phyloP scores from a whole-genome alignment of 139 green algal genomes.

The Chlamydomonas schloesseri region DNA sequence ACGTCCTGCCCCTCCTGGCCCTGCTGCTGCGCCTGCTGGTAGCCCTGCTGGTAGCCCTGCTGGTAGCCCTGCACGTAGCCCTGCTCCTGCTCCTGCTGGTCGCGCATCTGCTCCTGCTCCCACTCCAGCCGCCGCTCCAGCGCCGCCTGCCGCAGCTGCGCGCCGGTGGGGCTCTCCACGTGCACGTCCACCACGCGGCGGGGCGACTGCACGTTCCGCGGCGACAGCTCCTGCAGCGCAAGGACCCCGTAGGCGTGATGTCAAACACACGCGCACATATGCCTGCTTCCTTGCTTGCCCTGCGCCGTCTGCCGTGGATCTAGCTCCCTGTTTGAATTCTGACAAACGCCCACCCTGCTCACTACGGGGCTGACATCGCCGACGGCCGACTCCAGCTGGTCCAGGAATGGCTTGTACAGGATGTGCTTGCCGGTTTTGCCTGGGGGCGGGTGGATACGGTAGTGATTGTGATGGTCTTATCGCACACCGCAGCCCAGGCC shows the following conservation, averaged over 20 bases:
- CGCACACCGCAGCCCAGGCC: no score
- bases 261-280: no score
- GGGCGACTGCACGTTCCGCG: background rate
- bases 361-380: background rate
- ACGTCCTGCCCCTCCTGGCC: background rate
- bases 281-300: no score
- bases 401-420: constrained; percentile 56
- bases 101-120: background rate
- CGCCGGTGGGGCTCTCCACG: constrained; percentile 5
- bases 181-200: constrained; percentile 21
- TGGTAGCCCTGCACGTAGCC: background rate
- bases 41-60: constrained; percentile 9
- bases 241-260: no score
- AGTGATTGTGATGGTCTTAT: no score
- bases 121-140: background rate
- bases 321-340: no score
- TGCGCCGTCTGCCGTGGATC: no score
- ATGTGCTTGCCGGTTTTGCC: constrained; percentile 59
- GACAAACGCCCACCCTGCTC: no score
- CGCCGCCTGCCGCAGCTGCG: background rate
- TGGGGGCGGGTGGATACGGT: background rate
- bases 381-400: constrained; percentile 43
- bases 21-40: background rate
- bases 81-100: background rate
- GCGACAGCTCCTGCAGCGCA: constrained; percentile 11